Conservation (phyloP, 2,329 filamentous ascomycete genomes). For the Colletotrichum noveboracense region DNA sequence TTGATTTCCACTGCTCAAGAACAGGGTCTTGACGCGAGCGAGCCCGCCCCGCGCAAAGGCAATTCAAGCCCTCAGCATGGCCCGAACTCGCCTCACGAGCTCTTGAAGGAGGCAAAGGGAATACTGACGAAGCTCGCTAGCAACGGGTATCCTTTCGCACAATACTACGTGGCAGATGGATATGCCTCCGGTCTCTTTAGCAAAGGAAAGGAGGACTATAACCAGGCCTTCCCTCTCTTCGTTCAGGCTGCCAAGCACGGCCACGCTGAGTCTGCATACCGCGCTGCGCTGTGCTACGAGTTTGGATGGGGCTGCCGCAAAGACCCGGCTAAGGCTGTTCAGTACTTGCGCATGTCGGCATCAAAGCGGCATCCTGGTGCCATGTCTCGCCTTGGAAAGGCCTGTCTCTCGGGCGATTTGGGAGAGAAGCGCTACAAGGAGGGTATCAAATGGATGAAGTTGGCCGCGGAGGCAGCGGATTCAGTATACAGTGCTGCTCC, state of each 20-base stretch:
- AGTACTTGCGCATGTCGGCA: constrained; percentile 89
- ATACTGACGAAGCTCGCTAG: constrained; percentile 88
- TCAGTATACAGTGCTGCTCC: constrained; percentile 90
- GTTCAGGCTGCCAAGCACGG: constrained; percentile 94
- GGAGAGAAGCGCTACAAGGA: constrained; percentile 88
- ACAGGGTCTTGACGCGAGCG: constrained; percentile 62
- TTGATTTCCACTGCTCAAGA: constrained; percentile 90
- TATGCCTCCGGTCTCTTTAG: constrained; percentile 94
- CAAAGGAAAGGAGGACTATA: constrained; percentile 92
- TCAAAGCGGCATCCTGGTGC: constrained; percentile 95
- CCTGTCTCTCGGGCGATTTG: constrained; percentile 88
- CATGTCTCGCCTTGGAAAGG: constrained; percentile 89
- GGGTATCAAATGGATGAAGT: constrained; percentile 95
- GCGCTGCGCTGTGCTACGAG: constrained; percentile 93
- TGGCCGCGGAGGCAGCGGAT: constrained; percentile 89
- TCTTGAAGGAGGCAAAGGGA: constrained; percentile 85
- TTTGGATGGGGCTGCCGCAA: constrained; percentile 96
- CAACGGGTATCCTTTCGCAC: constrained; percentile 92
- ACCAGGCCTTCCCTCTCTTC: constrained; percentile 91
- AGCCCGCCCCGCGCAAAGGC: constrained; percentile 48
- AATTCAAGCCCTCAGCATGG: constrained; percentile 53
- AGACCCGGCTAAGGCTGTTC: constrained; percentile 88
- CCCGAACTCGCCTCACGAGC: constrained; percentile 60
- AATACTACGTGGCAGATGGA: constrained; percentile 96
- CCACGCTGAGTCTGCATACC: constrained; percentile 94